Conservation (phyloP, 176 grass and related monocot genomes). For the Chloris gayana region DNA sequence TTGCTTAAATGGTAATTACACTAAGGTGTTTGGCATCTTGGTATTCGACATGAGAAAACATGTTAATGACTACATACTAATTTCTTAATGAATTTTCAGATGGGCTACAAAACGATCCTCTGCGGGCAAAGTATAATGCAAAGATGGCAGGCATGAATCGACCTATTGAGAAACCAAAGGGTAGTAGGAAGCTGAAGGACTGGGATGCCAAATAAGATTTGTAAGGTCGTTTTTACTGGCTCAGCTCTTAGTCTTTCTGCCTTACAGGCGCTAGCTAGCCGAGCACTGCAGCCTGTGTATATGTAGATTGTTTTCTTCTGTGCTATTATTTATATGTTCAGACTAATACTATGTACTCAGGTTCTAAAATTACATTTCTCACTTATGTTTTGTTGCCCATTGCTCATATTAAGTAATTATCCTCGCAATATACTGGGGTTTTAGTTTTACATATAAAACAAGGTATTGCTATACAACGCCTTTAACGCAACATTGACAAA, state of each 20-base stretch:
- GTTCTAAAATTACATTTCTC: background rate
- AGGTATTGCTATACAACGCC: no score
- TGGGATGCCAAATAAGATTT: slow-evolving; percentile 53
- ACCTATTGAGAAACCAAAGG: slow-evolving; percentile 85
- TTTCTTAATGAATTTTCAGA: slow-evolving; percentile 55
- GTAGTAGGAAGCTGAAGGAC: slow-evolving; percentile 95
- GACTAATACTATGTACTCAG: background rate
- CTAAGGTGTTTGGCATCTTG: no score
- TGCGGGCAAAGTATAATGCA: slow-evolving; percentile 83
- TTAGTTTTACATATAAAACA: no score
- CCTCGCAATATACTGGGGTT: no score
- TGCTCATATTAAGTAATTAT: no score
- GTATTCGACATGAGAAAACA: slow-evolving; percentile 20
- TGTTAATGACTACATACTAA: slow-evolving; percentile 1
- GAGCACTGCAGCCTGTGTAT: background rate
- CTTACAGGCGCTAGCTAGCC: background rate
- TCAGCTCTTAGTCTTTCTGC: background rate
- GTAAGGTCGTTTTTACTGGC: background rate
- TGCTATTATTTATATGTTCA: background rate
- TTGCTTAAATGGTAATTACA: no score
- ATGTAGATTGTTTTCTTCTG: background rate
- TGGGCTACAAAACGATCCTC: slow-evolving; percentile 84
- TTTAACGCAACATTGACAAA: no score
- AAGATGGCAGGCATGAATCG: slow-evolving; percentile 95
- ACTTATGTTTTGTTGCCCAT: no score